Evolutionary conservation across 768 basidiomycete species (phyloP).

Genomic region (Panellus pusillus): DNA sequence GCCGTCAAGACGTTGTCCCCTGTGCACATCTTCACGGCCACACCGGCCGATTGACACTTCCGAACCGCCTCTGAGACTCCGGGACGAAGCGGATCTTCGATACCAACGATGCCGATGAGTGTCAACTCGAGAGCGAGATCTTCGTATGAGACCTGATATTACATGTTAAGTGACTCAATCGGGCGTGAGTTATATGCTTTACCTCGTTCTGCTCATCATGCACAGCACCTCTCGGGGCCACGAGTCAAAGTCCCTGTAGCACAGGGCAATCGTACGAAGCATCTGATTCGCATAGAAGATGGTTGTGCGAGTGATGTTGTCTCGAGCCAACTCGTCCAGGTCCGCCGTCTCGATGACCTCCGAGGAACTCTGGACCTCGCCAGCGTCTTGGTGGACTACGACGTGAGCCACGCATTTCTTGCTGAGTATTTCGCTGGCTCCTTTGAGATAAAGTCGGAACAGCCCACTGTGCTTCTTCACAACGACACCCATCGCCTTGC

Average conservation of each 20-base stretch:
- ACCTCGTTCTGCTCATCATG: conserved; percentile 55
- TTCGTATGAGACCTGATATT: conserved; percentile 61
- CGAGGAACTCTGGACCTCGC: conserved; percentile 22
- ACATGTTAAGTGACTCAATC: conserved; percentile 14
- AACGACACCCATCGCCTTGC: conserved; percentile 94
- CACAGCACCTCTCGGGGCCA: conserved; percentile 74
- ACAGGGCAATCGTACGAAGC: conserved; percentile 90
- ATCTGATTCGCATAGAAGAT: conserved; percentile 98
- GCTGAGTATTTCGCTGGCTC: conserved; percentile 90
- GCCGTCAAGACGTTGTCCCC: conserved; percentile 96
- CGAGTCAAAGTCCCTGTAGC: conserved; percentile 81
- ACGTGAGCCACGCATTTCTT: conserved; percentile 76
- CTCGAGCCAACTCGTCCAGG: conserved; percentile 67
- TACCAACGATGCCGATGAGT: conserved; percentile 88
- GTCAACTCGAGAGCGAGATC: conserved; percentile 72
- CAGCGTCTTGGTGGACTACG: conserved; percentile 49
- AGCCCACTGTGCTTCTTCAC: conserved; percentile 54
- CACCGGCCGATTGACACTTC: conserved; percentile 86
- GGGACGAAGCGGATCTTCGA: conserved; percentile 92
- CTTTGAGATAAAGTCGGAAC: conserved; percentile 83
- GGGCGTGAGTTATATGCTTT: conserved; percentile 15
- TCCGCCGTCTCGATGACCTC: conserved; percentile 51
- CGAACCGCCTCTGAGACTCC: conserved; percentile 89
- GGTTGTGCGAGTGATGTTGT: conserved; percentile 90
- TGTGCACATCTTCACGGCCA: conserved; percentile 96